Evolutionary conservation across 2,329 filamentous ascomycete species (phyloP), one percentile per base, ranked within the genome.

Genomic region (Alternaria brassicicola): DNA sequence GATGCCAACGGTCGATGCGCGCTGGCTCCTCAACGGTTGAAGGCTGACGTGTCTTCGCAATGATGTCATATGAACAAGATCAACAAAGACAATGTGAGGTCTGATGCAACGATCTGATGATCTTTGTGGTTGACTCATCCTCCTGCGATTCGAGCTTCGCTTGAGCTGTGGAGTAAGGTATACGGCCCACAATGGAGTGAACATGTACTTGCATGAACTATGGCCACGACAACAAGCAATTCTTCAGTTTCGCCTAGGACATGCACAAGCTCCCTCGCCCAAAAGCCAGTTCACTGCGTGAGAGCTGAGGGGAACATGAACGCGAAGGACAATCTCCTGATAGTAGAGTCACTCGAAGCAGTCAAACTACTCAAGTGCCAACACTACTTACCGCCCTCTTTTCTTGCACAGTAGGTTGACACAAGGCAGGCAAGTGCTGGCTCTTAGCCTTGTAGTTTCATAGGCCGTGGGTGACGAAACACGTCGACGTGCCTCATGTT

Each of bases 41-140:
- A 49, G 39, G 45, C 42, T 57, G 54, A 47, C 39, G 48, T 42
- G 50, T 19, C 31, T 35, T 45, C 13, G 13, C 6, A 15, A 25
- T 41, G n/a, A 45, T 56, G 33, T 41, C 28, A 46, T 23, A n/a
- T 45, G 17, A 26, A 8, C 5, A 39, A 41, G 39, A 21, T 52
- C 38, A 28, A 39, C 36, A 45, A 23, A 35, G 8, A 13, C 36
- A 48, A 35, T 10, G 21, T 33, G 33, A n/a, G n/a, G 19, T 39
- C 45, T n/a, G 33, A 50, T 38, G 33, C 33, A 36, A 21, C 10
- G 30, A 19, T 13, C 17, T 12, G 17, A 21, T 17, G 17, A 38
- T 38, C 35, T 21, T 38, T 38, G 4, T 21, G 17, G 10, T 38
- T 38, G 35, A 12, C 17, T 9, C 17, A 17, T 33, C 28, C 12